Conservation (phyloP, 805 yeast species). For the Yamadazyma kitorensis region DNA sequence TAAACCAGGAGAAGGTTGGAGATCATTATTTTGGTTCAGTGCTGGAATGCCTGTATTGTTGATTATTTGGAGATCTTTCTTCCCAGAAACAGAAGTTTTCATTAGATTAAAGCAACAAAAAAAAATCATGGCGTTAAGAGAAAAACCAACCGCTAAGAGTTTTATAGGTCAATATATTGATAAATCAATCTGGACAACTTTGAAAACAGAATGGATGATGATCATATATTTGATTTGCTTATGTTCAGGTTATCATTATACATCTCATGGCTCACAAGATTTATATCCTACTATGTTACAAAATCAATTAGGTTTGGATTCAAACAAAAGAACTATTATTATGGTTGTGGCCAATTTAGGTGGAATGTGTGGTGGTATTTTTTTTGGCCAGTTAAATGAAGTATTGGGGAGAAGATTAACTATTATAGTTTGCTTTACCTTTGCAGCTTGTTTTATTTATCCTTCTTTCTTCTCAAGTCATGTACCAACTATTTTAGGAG, state of each 20-base stretch:
- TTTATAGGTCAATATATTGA: slow-evolving; percentile 10
- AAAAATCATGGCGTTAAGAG: slow-evolving; percentile 1
- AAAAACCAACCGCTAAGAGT: not conserved
- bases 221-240: slow-evolving; percentile 31
- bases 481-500: slow-evolving; percentile 52
- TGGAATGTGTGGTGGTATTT: slow-evolving; percentile 62
- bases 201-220: slow-evolving; percentile 42
- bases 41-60: slow-evolving; percentile 64
- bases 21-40: slow-evolving; percentile 70
- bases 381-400: slow-evolving; percentile 58
- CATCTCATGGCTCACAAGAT: slow-evolving; percentile 75
- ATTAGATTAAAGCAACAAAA: slow-evolving; percentile 21
- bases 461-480: slow-evolving; percentile 49
- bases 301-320: slow-evolving; percentile 46
- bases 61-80: slow-evolving; percentile 52
- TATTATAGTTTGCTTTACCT: slow-evolving; percentile 46
- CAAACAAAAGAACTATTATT: slow-evolving; percentile 53
- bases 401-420: slow-evolving; percentile 59
- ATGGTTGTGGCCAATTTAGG: slow-evolving; percentile 64
- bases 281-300: slow-evolving; percentile 61
- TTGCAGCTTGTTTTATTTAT: slow-evolving; percentile 59
- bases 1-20: slow-evolving; percentile 55
- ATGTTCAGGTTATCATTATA: slow-evolving; percentile 68
- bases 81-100: slow-evolving; percentile 63
- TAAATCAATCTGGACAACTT: slow-evolving; percentile 6